phyloP scores from a whole-genome alignment of 768 basidiomycete genomes.

The Pholiota microspora region DNA sequence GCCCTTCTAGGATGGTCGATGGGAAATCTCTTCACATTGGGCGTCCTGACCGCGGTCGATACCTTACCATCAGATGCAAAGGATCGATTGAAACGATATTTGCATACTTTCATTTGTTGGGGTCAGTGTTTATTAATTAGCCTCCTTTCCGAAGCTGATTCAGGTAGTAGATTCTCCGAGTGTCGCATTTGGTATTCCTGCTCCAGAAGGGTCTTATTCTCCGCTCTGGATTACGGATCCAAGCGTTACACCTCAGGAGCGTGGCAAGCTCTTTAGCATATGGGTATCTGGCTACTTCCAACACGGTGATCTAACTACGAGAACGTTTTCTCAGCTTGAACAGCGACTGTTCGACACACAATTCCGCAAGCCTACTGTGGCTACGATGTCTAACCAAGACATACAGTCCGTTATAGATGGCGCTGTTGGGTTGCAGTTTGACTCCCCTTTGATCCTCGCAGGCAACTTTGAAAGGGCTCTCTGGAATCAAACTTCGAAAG shows the following conservation, averaged over 20 bases:
- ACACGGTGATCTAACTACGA: slow-evolving; percentile 22
- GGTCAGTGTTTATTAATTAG: neutral
- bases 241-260: slow-evolving; percentile 20
- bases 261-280: slow-evolving; percentile 11
- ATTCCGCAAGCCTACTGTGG: slow-evolving; percentile 14
- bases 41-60: slow-evolving; percentile 19
- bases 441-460: slow-evolving; percentile 10
- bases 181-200: slow-evolving; percentile 22
- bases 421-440: slow-evolving; percentile 3
- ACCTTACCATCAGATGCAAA: slow-evolving; percentile 17
- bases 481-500: slow-evolving; percentile 19
- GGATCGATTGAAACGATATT: slow-evolving; percentile 15
- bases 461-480: slow-evolving; percentile 3
- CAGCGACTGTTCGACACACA: slow-evolving; percentile 20
- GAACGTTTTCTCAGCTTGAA: neutral
- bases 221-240: slow-evolving; percentile 6
- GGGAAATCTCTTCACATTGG: slow-evolving; percentile 23
- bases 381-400: slow-evolving; percentile 14
- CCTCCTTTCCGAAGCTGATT: neutral
- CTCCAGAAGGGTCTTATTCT: slow-evolving; percentile 9
- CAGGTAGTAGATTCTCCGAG: slow-evolving; percentile 22
- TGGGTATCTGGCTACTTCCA: slow-evolving; percentile 32
- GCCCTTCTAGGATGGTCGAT: slow-evolving; percentile 35
- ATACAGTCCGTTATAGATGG: slow-evolving; percentile 14
- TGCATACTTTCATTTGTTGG: slow-evolving; percentile 18